A percentile compares a stretch with the other conserved stretches of the same genome.
Conservation (phyloP, 2,329 filamentous ascomycete genomes). For the Monilinia polystroma region DNA sequence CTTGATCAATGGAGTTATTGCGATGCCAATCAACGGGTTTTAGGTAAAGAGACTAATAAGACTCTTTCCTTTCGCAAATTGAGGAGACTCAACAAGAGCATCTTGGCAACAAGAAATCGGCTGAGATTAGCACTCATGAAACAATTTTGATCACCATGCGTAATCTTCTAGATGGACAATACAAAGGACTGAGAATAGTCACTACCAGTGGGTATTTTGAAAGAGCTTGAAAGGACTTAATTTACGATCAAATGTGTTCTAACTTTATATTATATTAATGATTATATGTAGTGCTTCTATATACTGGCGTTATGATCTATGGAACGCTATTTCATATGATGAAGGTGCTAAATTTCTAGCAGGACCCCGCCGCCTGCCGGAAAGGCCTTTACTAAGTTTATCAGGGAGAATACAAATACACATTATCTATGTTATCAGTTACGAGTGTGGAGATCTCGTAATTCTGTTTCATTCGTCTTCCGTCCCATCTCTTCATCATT, state of each 20-base stretch:
- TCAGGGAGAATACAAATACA: not conserved
- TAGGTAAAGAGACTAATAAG: not conserved
- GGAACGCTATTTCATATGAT: slow-evolving; percentile 1
- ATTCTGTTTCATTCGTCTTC: slow-evolving; percentile 22
- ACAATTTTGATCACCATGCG: not conserved
- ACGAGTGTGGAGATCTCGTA: slow-evolving; percentile 16
- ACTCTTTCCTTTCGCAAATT: not conserved
- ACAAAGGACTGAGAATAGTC: not conserved
- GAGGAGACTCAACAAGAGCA: not conserved
- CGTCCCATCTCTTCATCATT: slow-evolving; percentile 16
- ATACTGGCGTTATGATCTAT: slow-evolving; percentile 2
- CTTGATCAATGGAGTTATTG: not conserved
- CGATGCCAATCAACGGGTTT: not conserved
- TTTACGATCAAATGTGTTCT: not conserved
- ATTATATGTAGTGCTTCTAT: slow-evolving; percentile 11
- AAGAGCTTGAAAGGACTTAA: not conserved
- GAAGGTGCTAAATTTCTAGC: not conserved
- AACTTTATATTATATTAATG: slow-evolving; percentile 10
- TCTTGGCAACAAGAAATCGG: not conserved
- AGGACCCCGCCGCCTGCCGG: not conserved
- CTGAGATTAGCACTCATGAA: not conserved
- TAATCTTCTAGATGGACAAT: not conserved
- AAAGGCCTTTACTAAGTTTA: not conserved
- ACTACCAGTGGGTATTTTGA: not conserved
- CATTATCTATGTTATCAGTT: not conserved